These are phyloP conservation scores for Apiospora saccharicola DNA, from an alignment of 2,329 filamentous ascomycete genomes.

Conservation along the genomic window DNA sequence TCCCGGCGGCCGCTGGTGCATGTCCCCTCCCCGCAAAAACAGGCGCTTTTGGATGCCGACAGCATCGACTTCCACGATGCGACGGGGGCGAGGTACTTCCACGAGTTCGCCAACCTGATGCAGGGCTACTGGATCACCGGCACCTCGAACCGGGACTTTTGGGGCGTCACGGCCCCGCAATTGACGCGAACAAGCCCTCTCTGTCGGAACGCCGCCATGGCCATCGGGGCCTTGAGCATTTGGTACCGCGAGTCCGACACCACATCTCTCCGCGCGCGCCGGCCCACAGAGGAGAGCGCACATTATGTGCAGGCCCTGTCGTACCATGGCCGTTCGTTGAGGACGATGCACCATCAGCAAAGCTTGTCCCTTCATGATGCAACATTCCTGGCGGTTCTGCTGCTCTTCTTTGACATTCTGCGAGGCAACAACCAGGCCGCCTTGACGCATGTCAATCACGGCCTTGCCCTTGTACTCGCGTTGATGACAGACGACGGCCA, in stretches of 20 bases:
- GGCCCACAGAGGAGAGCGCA: conserved; percentile 25
- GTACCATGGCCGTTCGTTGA: conserved; percentile 46
- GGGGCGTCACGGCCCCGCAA: conserved; percentile 42
- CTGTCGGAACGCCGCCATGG: conserved; percentile 43
- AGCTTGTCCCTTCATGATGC: conserved; percentile 39
- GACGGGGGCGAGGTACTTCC: conserved; percentile 37
- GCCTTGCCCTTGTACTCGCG: conserved; percentile 42
- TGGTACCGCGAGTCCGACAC: conserved; percentile 33
- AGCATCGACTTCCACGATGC: conserved; percentile 32
- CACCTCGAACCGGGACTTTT: conserved; percentile 37
- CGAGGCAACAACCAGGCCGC: conserved; percentile 42
- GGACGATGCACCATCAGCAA: conserved; percentile 37
- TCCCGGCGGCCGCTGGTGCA: neutral
- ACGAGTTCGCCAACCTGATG: conserved; percentile 41
- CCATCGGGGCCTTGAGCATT: conserved; percentile 40
- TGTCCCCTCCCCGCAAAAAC: conserved; percentile 36
- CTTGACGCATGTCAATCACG: conserved; percentile 46
- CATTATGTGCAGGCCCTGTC: conserved; percentile 45
- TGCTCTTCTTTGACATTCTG: conserved; percentile 43
- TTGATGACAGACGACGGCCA: conserved; percentile 40
- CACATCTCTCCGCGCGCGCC: conserved; percentile 24
- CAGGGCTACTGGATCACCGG: conserved; percentile 40
- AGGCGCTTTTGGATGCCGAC: conserved; percentile 30
- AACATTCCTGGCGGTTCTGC: conserved; percentile 42
- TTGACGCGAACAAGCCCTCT: conserved; percentile 37